Conservation (phyloP, 2,329 filamentous ascomycete genomes). For the Thyridium curvatum region DNA sequence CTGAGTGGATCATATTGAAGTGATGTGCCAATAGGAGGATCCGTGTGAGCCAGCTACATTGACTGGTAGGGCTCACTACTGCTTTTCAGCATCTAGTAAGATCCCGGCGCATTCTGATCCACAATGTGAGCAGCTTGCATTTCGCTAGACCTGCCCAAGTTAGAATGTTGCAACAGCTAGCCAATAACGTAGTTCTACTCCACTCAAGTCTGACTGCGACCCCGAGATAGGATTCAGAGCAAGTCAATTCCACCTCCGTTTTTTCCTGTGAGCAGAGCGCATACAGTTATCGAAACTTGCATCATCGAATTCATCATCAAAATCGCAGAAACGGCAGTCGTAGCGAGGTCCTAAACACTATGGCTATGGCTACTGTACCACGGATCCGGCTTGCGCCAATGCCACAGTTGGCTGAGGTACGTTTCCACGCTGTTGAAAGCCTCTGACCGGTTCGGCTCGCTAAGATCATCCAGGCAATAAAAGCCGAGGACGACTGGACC, state of each 20-base stretch:
- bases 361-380: conserved; percentile 5
- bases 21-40: too few relatives aligned
- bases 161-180: neutral
- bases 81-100: too few relatives aligned
- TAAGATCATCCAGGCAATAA: conserved; percentile 25
- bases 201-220: too few relatives aligned
- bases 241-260: too few relatives aligned
- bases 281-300: too few relatives aligned
- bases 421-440: conserved; percentile 8
- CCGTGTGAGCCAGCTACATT: too few relatives aligned
- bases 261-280: too few relatives aligned
- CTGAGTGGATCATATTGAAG: too few relatives aligned
- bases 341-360: too few relatives aligned
- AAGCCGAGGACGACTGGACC: conserved; percentile 37
- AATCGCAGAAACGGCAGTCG: too few relatives aligned
- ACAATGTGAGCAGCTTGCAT: conserved; percentile 27
- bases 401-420: conserved; percentile 30
- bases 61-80: too few relatives aligned
- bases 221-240: too few relatives aligned
- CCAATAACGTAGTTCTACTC: neutral
- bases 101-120: neutral
- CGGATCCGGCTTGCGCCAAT: conserved; percentile 22
- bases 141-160: conserved; percentile 16
- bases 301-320: conserved; percentile 6
- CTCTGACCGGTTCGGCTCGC: conserved; percentile 14